Evolutionary conservation across 2,329 filamentous ascomycete genomes (phyloP).

Genomic region (Coniochaeta prunicola): DNA sequence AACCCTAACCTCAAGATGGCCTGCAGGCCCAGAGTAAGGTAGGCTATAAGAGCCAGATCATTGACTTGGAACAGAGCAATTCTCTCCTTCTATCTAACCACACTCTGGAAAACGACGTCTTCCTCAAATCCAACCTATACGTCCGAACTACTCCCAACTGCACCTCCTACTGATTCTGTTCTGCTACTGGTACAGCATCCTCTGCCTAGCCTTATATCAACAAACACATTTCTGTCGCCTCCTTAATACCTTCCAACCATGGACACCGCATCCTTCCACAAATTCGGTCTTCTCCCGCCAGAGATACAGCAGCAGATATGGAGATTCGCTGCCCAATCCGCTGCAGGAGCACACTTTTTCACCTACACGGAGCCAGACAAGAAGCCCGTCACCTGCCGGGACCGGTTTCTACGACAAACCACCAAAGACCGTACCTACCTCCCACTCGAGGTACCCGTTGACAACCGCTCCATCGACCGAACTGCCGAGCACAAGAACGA

Average conservation of each 20-base stretch:
- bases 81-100: neutral
- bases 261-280: neutral
- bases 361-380: neutral
- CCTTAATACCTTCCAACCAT: neutral
- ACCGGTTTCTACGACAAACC: neutral
- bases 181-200: neutral
- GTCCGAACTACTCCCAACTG: neutral
- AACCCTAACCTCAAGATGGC: neutral
- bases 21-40: neutral
- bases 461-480: neutral
- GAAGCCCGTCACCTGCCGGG: neutral
- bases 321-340: neutral
- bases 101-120: neutral
- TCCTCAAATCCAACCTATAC: neutral
- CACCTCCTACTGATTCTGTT: neutral
- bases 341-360: neutral
- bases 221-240: neutral
- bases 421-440: neutral
- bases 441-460: neutral
- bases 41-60: neutral
- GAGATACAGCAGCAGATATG: conserved; percentile 1
- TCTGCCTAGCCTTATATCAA: neutral
- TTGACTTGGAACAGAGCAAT: neutral
- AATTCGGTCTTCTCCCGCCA: neutral
- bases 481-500: neutral